Conservation (phyloP, 2,329 filamentous ascomycete species). For the Trichophyton schoenleinii region DNA sequence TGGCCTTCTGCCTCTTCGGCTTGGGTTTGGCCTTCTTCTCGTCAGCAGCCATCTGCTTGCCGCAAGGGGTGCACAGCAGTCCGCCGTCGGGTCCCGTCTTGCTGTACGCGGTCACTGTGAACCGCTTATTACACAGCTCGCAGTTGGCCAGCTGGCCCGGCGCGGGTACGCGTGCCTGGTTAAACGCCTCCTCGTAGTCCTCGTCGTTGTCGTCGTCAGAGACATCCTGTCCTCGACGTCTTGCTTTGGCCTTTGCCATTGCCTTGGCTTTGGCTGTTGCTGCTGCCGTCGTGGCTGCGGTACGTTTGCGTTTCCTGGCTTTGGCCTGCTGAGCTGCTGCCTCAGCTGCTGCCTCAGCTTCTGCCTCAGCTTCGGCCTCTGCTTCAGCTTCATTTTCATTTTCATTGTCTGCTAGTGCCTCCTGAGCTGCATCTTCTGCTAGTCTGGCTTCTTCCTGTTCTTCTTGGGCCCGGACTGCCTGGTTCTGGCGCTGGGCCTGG, state of each 20-base stretch:
- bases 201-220: conserved; percentile 33
- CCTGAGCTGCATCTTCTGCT: neutral
- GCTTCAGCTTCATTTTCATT: conserved; percentile 10
- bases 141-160: conserved; percentile 85
- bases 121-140: conserved; percentile 70
- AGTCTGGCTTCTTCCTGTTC: neutral
- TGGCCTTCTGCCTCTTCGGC: conserved; percentile 43
- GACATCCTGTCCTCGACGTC: conserved; percentile 29
- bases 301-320: conserved; percentile 41
- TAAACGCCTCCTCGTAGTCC: conserved; percentile 40
- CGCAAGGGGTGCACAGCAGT: conserved; percentile 71
- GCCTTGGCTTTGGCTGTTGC: conserved; percentile 40
- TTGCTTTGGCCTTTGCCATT: conserved; percentile 36
- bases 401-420: neutral
- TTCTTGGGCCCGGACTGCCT: neutral
- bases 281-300: conserved; percentile 26
- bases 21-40: conserved; percentile 46
- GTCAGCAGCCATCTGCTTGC: conserved; percentile 58
- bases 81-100: conserved; percentile 71
- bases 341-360: conserved; percentile 14
- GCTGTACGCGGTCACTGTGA: conserved; percentile 85
- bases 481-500: conserved; percentile 36
- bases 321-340: conserved; percentile 19
- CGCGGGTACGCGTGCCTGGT: conserved; percentile 45
- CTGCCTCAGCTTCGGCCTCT: conserved; percentile 19